Evolutionary conservation across 2,329 filamentous ascomycete species (phyloP).

Genomic region (Botrytis fragariae): DNA sequence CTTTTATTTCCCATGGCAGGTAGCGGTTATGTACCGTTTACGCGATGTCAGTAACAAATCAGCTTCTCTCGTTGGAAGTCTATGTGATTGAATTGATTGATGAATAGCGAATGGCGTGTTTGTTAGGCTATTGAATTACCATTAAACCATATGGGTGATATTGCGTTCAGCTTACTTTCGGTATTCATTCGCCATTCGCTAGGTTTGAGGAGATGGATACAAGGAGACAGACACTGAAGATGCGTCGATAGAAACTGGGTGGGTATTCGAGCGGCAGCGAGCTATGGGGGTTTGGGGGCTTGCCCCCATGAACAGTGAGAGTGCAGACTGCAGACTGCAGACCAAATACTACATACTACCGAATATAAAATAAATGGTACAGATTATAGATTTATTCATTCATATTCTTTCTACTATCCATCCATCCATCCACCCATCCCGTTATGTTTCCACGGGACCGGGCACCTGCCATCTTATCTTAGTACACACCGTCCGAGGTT

Average conservation of each 20-base stretch:
- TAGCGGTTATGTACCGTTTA: background rate
- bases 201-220: background rate
- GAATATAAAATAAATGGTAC: no score
- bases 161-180: background rate
- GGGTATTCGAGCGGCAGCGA: background rate
- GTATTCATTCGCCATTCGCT: background rate
- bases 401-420: no score
- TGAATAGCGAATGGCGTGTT: background rate
- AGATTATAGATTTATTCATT: background rate
- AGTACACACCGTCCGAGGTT: background rate
- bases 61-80: background rate
- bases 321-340: background rate
- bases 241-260: background rate
- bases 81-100: background rate
- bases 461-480: background rate
- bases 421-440: no score
- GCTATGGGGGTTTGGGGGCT: background rate
- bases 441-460: background rate
- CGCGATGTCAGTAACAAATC: background rate
- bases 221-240: background rate
- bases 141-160: background rate
- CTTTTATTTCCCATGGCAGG: background rate
- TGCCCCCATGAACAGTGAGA: background rate
- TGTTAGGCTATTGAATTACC: background rate
- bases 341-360: no score